These are phyloP conservation scores for Zanthoxylum bungeanum DNA, from an alignment of 345 rosid genomes.

Conservation along the genomic window DNA sequence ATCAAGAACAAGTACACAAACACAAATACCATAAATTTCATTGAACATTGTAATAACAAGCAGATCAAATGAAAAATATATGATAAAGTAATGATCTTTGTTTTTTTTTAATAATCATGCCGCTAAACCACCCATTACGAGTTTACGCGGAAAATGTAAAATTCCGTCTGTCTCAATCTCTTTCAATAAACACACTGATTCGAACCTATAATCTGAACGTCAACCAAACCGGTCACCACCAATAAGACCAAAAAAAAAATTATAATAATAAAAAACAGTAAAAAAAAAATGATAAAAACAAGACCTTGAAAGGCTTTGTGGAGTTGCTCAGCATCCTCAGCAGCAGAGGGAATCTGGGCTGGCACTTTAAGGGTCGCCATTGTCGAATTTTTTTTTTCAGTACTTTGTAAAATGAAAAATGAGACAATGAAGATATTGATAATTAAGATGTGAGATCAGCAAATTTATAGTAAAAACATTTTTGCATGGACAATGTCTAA, in stretches of 20 bases:
- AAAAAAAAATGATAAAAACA: background rate
- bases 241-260: no score
- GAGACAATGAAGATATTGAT: background rate
- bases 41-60: background rate
- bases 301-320: conserved; percentile 77
- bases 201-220: no score
- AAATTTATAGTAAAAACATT: background rate
- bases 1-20: background rate
- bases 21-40: background rate
- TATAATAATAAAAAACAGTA: background rate
- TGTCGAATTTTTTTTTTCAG: conserved; percentile 7
- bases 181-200: no score
- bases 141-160: no score
- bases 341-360: conserved; percentile 54
- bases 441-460: background rate
- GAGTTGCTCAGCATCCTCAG: conserved; percentile 90
- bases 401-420: conserved; percentile 17
- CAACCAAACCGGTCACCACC: no score
- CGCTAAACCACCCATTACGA: no score
- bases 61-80: background rate
- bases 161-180: no score
- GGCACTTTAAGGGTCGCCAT: conserved; percentile 83
- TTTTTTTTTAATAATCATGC: no score
- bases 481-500: background rate
- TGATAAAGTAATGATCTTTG: background rate